phyloP scores from a whole-genome alignment of 345 rosid species.

The Raphanus sativus region DNA sequence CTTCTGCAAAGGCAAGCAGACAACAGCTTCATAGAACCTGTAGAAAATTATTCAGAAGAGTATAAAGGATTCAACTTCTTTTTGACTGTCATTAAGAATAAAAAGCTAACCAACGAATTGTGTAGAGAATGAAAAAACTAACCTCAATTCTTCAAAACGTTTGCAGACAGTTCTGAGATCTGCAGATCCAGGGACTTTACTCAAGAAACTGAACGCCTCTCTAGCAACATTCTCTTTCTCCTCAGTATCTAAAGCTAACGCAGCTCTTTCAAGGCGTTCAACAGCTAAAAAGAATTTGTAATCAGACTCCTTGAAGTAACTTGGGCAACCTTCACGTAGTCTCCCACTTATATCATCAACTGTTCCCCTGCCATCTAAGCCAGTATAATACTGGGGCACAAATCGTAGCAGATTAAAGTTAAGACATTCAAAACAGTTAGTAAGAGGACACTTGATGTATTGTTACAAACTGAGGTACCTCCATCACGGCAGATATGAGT shows the following conservation, averaged over 20 bases:
- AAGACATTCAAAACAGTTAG: constrained; percentile 17
- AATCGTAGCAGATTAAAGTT: constrained; percentile 10
- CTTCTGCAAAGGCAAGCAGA: constrained; percentile 87
- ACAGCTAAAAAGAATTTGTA: constrained; percentile 96
- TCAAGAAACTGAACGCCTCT: constrained; percentile 79
- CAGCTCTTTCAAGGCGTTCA: constrained; percentile 93
- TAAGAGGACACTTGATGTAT: neutral
- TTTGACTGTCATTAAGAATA: constrained; percentile 1
- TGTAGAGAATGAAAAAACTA: constrained; percentile 33
- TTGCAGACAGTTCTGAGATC: constrained; percentile 92
- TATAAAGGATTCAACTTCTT: neutral
- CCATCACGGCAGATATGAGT: constrained; percentile 82
- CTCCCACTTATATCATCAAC: constrained; percentile 87
- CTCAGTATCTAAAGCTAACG: constrained; percentile 53
- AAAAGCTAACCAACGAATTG: constrained; percentile 22
- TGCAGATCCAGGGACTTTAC: constrained; percentile 92
- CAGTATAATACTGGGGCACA: constrained; percentile 80
- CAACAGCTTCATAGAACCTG: constrained; percentile 99
- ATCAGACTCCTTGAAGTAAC: constrained; percentile 96
- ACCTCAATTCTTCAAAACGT: constrained; percentile 95
- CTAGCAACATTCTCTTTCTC: constrained; percentile 87
- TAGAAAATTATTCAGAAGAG: constrained; percentile 24
- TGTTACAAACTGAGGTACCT: constrained; percentile 50
- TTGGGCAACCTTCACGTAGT: constrained; percentile 88
- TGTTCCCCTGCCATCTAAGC: constrained; percentile 97